A percentile compares a stretch with the other conserved stretches of the same genome.
phyloP scores from a whole-genome alignment of 305 asterid species.

The Fraxinus greggii region DNA sequence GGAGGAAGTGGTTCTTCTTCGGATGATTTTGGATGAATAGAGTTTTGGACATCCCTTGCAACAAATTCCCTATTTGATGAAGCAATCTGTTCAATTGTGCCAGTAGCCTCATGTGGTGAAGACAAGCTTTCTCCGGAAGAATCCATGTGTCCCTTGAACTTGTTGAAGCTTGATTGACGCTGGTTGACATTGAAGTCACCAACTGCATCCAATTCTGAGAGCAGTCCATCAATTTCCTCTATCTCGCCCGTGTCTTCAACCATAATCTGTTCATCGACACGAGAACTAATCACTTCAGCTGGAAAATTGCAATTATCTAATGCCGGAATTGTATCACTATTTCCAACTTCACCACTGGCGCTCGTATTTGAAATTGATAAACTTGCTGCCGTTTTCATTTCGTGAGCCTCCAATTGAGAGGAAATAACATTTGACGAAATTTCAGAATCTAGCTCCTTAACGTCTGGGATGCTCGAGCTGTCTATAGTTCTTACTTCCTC shows the following conservation, averaged over 20 bases:
- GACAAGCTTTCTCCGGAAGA: constrained; percentile 32
- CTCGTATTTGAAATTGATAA: constrained; percentile 21
- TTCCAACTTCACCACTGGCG: constrained; percentile 16
- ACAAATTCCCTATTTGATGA: constrained; percentile 30
- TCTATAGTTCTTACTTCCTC: constrained; percentile 34
- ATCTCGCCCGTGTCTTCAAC: constrained; percentile 60
- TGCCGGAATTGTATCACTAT: not conserved
- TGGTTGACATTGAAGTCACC: constrained; percentile 69
- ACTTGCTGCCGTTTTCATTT: constrained; percentile 27
- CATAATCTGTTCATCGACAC: constrained; percentile 37
- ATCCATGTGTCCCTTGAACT: constrained; percentile 32
- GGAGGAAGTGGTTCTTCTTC: constrained; percentile 15
- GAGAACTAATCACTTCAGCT: constrained; percentile 40
- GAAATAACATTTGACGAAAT: constrained; percentile 32
- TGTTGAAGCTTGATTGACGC: constrained; percentile 35
- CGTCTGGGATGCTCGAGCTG: constrained; percentile 34
- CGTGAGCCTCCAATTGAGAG: constrained; percentile 33
- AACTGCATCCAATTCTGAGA: constrained; percentile 72
- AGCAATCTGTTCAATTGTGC: constrained; percentile 31
- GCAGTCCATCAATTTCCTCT: constrained; percentile 63
- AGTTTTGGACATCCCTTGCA: constrained; percentile 29
- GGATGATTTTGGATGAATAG: constrained; percentile 28
- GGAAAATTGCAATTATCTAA: not conserved
- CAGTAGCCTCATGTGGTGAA: constrained; percentile 26
- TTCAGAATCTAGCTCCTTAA: constrained; percentile 39